These are phyloP conservation scores for Rickenella mellea DNA, from an alignment of 768 basidiomycete species.

Conservation along the genomic window DNA sequence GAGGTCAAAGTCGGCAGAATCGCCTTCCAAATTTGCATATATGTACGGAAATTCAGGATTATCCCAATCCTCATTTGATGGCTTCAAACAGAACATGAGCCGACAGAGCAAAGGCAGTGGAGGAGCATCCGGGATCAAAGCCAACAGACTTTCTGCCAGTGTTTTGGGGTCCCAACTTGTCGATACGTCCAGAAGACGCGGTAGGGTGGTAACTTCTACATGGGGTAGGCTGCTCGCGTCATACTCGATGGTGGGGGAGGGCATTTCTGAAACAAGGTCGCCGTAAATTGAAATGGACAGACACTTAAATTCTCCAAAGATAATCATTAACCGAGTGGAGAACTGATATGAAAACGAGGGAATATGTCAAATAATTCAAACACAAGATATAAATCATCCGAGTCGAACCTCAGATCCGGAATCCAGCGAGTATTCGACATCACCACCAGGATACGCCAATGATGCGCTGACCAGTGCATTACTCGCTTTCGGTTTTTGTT, in stretches of 20 bases:
- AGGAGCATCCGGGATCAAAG: slow-evolving; percentile 52
- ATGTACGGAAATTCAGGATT: slow-evolving; percentile 62
- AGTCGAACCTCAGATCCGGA: slow-evolving; percentile 58
- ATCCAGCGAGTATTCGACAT: slow-evolving; percentile 55
- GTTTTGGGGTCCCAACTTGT: slow-evolving; percentile 47
- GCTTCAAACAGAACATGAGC: slow-evolving; percentile 75
- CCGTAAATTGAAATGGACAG: slow-evolving; percentile 59
- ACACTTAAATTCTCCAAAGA: slow-evolving; percentile 63
- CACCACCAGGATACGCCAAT: slow-evolving; percentile 63
- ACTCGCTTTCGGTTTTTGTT: slow-evolving; percentile 52
- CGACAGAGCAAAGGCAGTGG: slow-evolving; percentile 56
- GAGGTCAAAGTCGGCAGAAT: slow-evolving; percentile 44
- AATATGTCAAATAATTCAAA: slow-evolving; percentile 6
- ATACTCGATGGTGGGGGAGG: slow-evolving; percentile 27
- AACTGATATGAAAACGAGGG: slow-evolving; percentile 38
- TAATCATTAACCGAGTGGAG: slow-evolving; percentile 70
- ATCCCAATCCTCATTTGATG: slow-evolving; percentile 74
- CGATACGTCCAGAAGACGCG: slow-evolving; percentile 50
- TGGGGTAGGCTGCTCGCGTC: slow-evolving; percentile 30
- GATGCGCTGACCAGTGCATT: slow-evolving; percentile 68
- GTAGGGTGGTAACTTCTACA: slow-evolving; percentile 28
- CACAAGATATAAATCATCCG: neutral
- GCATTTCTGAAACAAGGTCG: slow-evolving; percentile 40
- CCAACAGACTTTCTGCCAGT: slow-evolving; percentile 53
- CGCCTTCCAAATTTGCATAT: slow-evolving; percentile 49